phyloP scores from a whole-genome alignment of 768 basidiomycete genomes.

The Termitomyces sp. region DNA sequence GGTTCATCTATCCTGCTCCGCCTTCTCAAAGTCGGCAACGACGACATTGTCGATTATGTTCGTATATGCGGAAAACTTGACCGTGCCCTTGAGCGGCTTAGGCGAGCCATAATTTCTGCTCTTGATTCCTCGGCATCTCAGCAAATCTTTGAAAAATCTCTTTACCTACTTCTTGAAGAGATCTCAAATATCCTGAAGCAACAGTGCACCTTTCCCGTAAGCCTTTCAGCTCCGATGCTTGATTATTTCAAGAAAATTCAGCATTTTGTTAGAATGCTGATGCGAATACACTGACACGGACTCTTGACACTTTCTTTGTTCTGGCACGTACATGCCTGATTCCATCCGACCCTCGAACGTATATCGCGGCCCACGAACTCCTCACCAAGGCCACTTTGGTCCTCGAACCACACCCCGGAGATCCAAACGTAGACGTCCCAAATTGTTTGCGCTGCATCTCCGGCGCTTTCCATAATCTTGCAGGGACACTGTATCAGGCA shows the following conservation, averaged over 20 bases:
- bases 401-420: slow-evolving; percentile 19
- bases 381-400: slow-evolving; percentile 38
- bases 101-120: slow-evolving; percentile 42
- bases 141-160: slow-evolving; percentile 3
- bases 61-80: slow-evolving; percentile 48
- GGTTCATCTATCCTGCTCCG: slow-evolving; percentile 10
- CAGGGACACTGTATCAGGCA: slow-evolving; percentile 64
- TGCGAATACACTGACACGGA: slow-evolving; percentile 33
- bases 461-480: slow-evolving; percentile 65
- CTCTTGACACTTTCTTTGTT: slow-evolving; percentile 50
- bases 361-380: slow-evolving; percentile 37
- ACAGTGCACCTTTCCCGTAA: slow-evolving; percentile 23
- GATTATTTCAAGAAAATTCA: slow-evolving; percentile 9
- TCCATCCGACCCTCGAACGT: slow-evolving; percentile 37
- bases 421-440: slow-evolving; percentile 26
- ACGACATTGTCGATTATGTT: slow-evolving; percentile 25
- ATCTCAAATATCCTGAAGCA: slow-evolving; percentile 26
- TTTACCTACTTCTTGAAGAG: slow-evolving; percentile 27
- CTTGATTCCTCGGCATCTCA: slow-evolving; percentile 28
- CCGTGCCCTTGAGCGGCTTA: slow-evolving; percentile 53
- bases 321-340: slow-evolving; percentile 42
- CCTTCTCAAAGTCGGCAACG: slow-evolving; percentile 5
- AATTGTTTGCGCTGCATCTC: slow-evolving; percentile 67
- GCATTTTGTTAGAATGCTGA: slow-evolving; percentile 15
- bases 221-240: neutral